phyloP scores from a whole-genome alignment of 2,329 filamentous ascomycete genomes.

The Blastomyces silverae region DNA sequence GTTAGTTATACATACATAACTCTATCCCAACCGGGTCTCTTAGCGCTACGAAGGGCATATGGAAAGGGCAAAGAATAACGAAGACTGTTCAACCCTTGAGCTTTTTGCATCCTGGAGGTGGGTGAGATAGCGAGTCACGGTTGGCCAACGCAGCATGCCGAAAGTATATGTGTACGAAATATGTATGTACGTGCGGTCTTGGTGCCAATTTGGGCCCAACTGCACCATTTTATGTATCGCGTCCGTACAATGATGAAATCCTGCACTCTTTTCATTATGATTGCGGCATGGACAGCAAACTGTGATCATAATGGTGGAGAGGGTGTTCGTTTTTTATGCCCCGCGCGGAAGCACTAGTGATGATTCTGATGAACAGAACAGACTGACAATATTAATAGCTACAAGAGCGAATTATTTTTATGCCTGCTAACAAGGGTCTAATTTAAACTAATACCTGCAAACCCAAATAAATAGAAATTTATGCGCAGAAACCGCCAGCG shows the following conservation, averaged over 20 bases:
- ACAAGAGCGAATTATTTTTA: background rate
- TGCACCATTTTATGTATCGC: background rate
- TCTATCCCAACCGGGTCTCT: background rate
- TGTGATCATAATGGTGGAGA: background rate
- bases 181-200: background rate
- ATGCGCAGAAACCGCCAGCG: constrained; percentile 5
- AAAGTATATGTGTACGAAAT: background rate
- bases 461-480: constrained; percentile 4
- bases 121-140: constrained; percentile 8
- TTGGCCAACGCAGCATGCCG: constrained; percentile 7
- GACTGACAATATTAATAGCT: constrained; percentile 5
- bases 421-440: background rate
- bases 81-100: constrained; percentile 3
- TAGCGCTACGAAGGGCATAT: background rate
- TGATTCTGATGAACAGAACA: background rate
- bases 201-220: constrained; percentile 1
- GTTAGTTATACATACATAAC: background rate
- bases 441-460: background rate
- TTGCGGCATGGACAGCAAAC: background rate
- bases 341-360: background rate
- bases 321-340: background rate
- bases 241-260: constrained; percentile 9
- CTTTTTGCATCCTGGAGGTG: constrained; percentile 2
- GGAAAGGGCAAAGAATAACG: constrained; percentile 3
- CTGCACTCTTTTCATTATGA: background rate